These are phyloP conservation scores for Sicyos edulis DNA, from an alignment of 306 rosid genomes.

Conservation along the genomic window DNA sequence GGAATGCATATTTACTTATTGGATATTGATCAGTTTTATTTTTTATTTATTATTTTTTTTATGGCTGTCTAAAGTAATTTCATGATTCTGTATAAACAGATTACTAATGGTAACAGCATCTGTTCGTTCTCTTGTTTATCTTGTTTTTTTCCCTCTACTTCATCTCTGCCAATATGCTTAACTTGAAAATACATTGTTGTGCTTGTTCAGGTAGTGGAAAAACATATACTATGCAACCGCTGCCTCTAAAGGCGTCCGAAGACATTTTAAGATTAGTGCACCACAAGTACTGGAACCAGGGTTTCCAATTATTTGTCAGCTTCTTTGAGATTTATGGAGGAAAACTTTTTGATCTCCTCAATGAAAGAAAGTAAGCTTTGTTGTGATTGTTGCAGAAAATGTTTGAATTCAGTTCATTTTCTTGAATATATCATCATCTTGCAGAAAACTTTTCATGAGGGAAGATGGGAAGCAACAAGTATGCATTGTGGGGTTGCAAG, in stretches of 20 bases:
- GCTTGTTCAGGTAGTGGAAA: conserved; percentile 83
- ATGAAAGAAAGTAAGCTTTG: conserved; percentile 72
- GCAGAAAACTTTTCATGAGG: conserved; percentile 97
- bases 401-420: conserved; percentile 21
- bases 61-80: background rate
- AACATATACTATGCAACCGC: conserved; percentile 92
- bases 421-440: conserved; percentile 25
- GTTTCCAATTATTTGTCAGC: conserved; percentile 86
- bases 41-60: too few species aligned
- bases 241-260: conserved; percentile 91
- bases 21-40: background rate
- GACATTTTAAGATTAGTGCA: conserved; percentile 92
- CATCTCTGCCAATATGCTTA: background rate
- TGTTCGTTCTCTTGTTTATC: background rate
- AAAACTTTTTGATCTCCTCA: conserved; percentile 90
- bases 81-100: background rate
- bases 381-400: conserved; percentile 11
- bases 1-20: background rate
- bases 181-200: conserved; percentile 6
- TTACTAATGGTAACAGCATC: background rate
- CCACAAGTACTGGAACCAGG: conserved; percentile 81
- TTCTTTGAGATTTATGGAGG: conserved; percentile 99
- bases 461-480: conserved; percentile 99
- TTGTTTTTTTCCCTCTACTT: background rate
- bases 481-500: conserved; percentile 98